Conservation (phyloP, 2,329 filamentous ascomycete genomes). For the Penicillium sp. region DNA sequence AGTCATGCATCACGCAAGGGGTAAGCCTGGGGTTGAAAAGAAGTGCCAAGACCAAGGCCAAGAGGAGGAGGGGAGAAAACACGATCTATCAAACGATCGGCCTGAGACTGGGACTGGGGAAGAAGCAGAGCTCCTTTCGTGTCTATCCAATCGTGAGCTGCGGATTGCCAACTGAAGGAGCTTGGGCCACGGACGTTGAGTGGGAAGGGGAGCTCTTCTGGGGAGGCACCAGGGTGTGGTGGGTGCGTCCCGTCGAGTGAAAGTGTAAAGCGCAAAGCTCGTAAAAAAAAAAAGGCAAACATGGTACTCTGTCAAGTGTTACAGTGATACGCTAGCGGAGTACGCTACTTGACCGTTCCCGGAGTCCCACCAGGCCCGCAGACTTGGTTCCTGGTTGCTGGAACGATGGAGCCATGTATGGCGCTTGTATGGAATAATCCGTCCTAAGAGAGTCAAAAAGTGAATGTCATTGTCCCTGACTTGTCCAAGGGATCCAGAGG, state of each 20-base stretch:
- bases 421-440: constrained; percentile 1
- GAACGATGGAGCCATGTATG: constrained; percentile 14
- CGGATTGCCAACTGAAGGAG: constrained; percentile 14
- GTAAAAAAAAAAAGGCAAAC: background rate
- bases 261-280: background rate
- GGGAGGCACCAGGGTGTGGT: constrained; percentile 12
- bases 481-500: background rate
- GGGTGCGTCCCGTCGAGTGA: constrained; percentile 10
- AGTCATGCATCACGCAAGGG: constrained; percentile 10
- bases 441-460: background rate
- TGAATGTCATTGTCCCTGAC: constrained; percentile 1
- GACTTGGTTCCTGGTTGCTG: constrained; percentile 24
- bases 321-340: constrained; percentile 20
- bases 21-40: background rate
- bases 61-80: background rate
- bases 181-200: constrained; percentile 16
- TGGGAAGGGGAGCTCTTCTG: background rate
- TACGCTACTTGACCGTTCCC: constrained; percentile 19
- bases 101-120: background rate
- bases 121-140: background rate
- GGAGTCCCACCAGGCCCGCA: constrained; percentile 12
- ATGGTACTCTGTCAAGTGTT: background rate
- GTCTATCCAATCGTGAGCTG: constrained; percentile 17
- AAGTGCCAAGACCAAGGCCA: background rate
- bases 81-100: constrained; percentile 7